phyloP scores from a whole-genome alignment of 768 basidiomycete genomes.

The Mycena venus region DNA sequence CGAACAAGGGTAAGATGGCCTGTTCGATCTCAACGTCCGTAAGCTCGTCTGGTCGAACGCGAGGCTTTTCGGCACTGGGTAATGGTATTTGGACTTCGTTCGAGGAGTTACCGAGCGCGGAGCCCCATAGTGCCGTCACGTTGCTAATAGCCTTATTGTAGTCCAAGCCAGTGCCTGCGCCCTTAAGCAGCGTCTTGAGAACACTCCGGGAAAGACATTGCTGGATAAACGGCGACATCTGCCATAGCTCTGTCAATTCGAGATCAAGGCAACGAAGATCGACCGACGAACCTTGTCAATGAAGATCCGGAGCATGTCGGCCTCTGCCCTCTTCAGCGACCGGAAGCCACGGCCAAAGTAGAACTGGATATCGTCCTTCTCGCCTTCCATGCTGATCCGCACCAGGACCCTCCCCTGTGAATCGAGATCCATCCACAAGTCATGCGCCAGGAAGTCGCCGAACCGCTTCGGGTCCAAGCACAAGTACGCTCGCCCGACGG shows the following conservation, averaged over 20 bases:
- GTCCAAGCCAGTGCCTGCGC: slow-evolving; percentile 69
- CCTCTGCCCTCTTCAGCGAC: slow-evolving; percentile 91
- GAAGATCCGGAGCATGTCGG: slow-evolving; percentile 95
- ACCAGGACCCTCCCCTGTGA: slow-evolving; percentile 87
- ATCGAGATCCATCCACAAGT: slow-evolving; percentile 93
- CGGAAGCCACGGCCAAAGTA: slow-evolving; percentile 97
- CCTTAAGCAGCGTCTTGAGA: slow-evolving; percentile 84
- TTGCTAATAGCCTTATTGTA: slow-evolving; percentile 93
- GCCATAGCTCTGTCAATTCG: background rate
- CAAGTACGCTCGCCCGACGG: slow-evolving; percentile 90
- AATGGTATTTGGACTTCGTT: slow-evolving; percentile 85
- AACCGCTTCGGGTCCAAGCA: slow-evolving; percentile 92
- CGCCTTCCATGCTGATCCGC: slow-evolving; percentile 97
- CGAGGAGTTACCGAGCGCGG: slow-evolving; percentile 75
- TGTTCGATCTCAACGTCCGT: slow-evolving; percentile 96
- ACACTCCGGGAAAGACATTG: slow-evolving; percentile 85
- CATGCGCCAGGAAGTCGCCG: slow-evolving; percentile 90
- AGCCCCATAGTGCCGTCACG: slow-evolving; percentile 84
- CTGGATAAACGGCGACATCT: slow-evolving; percentile 96
- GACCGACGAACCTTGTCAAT: slow-evolving; percentile 87
- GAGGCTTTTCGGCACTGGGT: slow-evolving; percentile 80
- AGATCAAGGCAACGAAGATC: background rate
- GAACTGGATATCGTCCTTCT: slow-evolving; percentile 98
- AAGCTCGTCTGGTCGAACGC: slow-evolving; percentile 82
- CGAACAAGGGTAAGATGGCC: slow-evolving; percentile 92